These are phyloP conservation scores for Wickerhamiella alocasiicola DNA, from an alignment of 805 yeast species.

Conservation along the genomic window DNA sequence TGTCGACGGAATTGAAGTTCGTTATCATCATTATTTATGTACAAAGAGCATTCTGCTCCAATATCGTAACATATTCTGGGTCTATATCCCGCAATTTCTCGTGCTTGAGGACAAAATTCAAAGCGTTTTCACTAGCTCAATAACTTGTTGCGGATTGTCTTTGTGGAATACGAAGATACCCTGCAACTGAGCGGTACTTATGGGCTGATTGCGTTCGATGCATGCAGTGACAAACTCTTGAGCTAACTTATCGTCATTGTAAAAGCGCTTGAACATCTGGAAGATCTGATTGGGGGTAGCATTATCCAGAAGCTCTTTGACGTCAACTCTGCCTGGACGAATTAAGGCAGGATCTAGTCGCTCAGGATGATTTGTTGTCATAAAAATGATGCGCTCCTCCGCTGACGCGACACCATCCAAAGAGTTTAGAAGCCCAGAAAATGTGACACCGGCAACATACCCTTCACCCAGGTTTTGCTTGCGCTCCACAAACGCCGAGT, in stretches of 20 bases:
- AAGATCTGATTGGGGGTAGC: conserved; percentile 75
- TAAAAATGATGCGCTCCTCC: conserved; percentile 89
- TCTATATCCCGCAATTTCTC: too few relatives aligned
- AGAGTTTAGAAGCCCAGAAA: conserved; percentile 86
- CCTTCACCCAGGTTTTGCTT: conserved; percentile 67
- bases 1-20: too few relatives aligned
- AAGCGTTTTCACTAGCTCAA: conserved; percentile 38
- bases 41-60: too few relatives aligned
- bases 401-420: conserved; percentile 96
- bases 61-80: too few relatives aligned
- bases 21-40: too few relatives aligned
- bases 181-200: conserved; percentile 90
- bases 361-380: conserved; percentile 98
- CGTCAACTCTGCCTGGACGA: conserved; percentile 91
- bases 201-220: conserved; percentile 37
- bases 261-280: conserved; percentile 79
- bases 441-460: conserved; percentile 78
- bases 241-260: conserved; percentile 47
- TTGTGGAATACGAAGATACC: conserved; percentile 91
- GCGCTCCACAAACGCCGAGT: conserved; percentile 78
- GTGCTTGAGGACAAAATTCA: neutral
- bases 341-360: conserved; percentile 81
- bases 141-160: conserved; percentile 63
- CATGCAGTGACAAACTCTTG: conserved; percentile 39
- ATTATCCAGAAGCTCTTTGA: conserved; percentile 67